Base-by-base conservation (phyloP, 2,329 filamentous ascomycete species). In the Uncinocarpus reesii region DNA sequence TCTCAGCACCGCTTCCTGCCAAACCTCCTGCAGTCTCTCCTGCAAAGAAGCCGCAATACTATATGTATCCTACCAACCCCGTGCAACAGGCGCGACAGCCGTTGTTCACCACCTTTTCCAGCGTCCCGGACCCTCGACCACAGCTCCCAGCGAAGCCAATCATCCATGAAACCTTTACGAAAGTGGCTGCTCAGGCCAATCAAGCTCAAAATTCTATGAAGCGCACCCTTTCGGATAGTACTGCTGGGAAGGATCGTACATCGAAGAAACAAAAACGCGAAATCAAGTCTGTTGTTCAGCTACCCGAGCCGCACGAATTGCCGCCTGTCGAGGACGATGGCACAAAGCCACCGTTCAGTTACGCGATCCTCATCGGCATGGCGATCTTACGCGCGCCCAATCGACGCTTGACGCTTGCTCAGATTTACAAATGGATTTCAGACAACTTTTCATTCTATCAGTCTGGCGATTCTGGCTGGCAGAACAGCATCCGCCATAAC, bases 381-480 rank as follows among this genome's bases (percentile, higher is more conserved):
- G 88, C 92, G 44, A 95, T 98, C 58, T 74, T 96, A 18, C 81
- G 89, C 53, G 86, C 92, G 3, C 83, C 85, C 10, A 80, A 83
- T 52, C 81, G 88, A 52, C 83, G 86, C 45, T 74, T 96, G 53
- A 96, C 92, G 1, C 76, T 98, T 15, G 81, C 88, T 21, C 88
- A 95, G 65, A 98, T 98, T 57, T 98, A 96, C 76, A 95, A 94
- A 63, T 98, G 92, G 90, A 96, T 98, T 59, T 93, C 87, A n/a
- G 86, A 93, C 63, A 89, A 83, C 15, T 96, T 85, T 64, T 81
- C 79, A 4, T 95, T 90, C 68, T 98, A 96, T 71, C 82, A 79
- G 57, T 78, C 80, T 36, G 78, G 82, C 48, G 88, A 95, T 59
- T 81, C 85, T 8, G 90, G 92, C 54, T 98, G 92, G 92, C 90